Base-by-base conservation (phyloP, 1,284 basidiomycete genomes). In the Ustilago vetiveriae region DNA sequence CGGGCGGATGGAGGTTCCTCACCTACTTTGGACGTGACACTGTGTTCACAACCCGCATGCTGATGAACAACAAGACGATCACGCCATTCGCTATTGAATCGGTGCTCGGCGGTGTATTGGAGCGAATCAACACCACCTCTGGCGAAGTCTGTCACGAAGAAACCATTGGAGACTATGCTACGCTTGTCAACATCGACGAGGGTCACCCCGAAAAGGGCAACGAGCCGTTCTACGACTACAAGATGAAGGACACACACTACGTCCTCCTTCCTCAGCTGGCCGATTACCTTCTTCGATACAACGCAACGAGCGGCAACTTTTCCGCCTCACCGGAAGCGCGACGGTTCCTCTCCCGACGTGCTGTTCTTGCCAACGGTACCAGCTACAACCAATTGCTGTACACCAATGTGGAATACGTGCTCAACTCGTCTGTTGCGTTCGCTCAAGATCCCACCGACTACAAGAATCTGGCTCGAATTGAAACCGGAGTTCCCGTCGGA, bases 131-230 rank as follows among this genome's bases (percentile, higher is more conserved):
- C 54, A 75, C 78, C 5, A 82, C 79, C 3, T 84, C 84, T 1
- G 82, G 83, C 32, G 32, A 58, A 11, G 69, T 85, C 11, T 85
- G 84, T 57, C 85, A 86, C 64, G 84, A 85, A 55, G 85, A 85
- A 72, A 85, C 84, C 0, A 82, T 83, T 35, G 76, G 80, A 47
- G 73, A 76, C 46, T 73, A 75, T 32, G 63, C 75, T 17, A 66
- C 73, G 1, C 74, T 82, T 58, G 76, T 82, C 46, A 84, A 85
- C 60, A 81, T 84, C 3, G 71, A 78, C 11, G 81, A 83, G 41
- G 83, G 83, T 38, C 80, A 82, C 32, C 79, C 82, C 8, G 76
- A 84, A 10, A 71, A 81, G 6, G 85, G 84, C 14, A 84, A 84
- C 63, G 69, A 79, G 33, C 84, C 84, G 0, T 79, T 69, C 40